phyloP scores from a whole-genome alignment of 441 rosid genomes.

The Theobroma grandiflorum region DNA sequence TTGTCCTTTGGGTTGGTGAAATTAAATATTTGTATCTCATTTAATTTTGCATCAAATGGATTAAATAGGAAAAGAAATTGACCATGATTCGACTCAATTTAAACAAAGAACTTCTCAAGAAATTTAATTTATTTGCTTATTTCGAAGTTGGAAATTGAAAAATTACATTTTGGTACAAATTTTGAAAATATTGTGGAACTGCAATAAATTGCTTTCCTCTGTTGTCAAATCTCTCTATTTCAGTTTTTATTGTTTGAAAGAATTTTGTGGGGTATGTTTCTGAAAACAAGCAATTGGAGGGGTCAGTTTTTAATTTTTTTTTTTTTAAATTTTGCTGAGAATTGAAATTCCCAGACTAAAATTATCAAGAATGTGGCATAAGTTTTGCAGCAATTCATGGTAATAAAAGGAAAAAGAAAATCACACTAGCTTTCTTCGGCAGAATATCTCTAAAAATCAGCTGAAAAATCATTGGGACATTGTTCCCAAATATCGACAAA shows the following conservation, averaged over 20 bases:
- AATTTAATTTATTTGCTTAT: too few species aligned
- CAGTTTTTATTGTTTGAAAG: not conserved
- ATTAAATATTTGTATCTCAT: not conserved
- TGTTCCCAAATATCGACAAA: not conserved
- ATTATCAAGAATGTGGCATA: not conserved
- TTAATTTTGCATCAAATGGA: conserved; percentile 6
- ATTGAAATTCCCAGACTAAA: not conserved
- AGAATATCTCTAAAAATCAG: too few species aligned
- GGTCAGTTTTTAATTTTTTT: not conserved
- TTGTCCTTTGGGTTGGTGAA: not conserved
- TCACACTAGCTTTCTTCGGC: too few species aligned
- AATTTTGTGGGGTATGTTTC: not conserved
- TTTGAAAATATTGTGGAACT: too few species aligned
- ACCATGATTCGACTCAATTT: not conserved
- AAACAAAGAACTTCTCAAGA: too few species aligned
- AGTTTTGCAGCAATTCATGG: too few species aligned
- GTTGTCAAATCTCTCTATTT: too few species aligned
- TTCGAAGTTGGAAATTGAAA: too few species aligned
- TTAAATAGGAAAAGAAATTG: not conserved
- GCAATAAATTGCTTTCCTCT: too few species aligned
- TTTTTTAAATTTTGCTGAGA: not conserved
- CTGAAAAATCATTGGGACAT: not conserved
- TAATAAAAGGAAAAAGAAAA: too few species aligned
- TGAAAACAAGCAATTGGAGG: not conserved
- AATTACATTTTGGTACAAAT: too few species aligned